Evolutionary conservation across 129 eudicot species (phyloP), one percentile per base, ranked within the genome.

Genomic region (Apium graveolens): DNA sequence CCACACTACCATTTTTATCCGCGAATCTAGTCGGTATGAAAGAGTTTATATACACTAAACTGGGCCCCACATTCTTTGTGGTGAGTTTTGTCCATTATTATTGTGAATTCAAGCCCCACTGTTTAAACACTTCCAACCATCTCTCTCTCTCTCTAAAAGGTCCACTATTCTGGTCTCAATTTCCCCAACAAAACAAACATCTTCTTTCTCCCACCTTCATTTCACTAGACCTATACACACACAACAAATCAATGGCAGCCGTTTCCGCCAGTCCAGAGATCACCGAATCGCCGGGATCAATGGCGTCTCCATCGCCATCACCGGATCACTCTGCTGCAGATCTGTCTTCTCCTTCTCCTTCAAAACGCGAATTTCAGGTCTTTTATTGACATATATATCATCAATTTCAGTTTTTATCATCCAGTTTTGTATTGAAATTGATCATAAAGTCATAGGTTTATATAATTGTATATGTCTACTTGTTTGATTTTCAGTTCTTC

Each of bases 341-440:
- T 72, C 76, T 24, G 24, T 17, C 76, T 11, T 39, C 51, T 74
- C 83, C 80, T 45, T 42, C 85, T 11, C 81, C 87, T 18, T 80
- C 83, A n/a, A 84, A 88, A 62, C 66, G 75, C 80, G 90, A 91
- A 7, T 24, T 72, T 81, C 88, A 80, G 93, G 96, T 90, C 16
- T 39, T 20, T 12, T 3, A 12, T 7, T 27, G 11, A 14, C 17
- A 55, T 4, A 0, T 1, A 0, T 38, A 31, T 9, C 6, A 8
- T 71, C 18, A 66, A 29, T 27, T 78, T 44, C 73, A 34, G 42
- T 42, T 11, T 21, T 8, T 24, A 5, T 27, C 1, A 4, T 31
- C 4, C 20, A 32, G 12, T 31, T 66, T 31, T 14, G 24, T 32
- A 14, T 66, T 31, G 0, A 13, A 14, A 7, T 66, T 66, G 68